Evolutionary conservation across 495 filamentous ascomycete genomes (phyloP).

Genomic region (Tuber melanosporum): DNA sequence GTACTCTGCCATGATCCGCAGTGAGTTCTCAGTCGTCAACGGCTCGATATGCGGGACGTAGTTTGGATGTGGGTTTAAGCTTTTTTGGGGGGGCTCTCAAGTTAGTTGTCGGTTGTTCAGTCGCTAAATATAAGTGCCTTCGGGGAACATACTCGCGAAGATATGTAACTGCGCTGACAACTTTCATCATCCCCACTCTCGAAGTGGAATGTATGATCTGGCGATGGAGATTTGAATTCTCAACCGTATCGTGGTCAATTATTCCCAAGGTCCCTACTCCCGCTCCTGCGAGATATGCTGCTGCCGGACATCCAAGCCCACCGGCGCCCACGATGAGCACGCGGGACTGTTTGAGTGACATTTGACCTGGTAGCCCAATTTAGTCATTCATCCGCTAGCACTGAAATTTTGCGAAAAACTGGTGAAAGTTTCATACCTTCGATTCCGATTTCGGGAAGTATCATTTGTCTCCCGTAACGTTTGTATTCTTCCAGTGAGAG

Average conservation of each 20-base stretch:
- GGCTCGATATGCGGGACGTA: conserved; percentile 40
- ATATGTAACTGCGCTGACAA: conserved; percentile 66
- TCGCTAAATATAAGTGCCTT: not conserved
- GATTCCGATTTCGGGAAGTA: conserved; percentile 76
- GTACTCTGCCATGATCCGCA: conserved; percentile 47
- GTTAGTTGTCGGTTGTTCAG: not conserved
- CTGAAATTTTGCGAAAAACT: not conserved
- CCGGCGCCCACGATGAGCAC: conserved; percentile 88
- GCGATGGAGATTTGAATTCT: conserved; percentile 84
- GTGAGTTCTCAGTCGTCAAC: conserved; percentile 45
- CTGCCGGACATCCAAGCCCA: conserved; percentile 85
- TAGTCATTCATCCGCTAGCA: not conserved
- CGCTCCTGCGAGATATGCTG: conserved; percentile 79
- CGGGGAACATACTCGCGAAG: conserved; percentile 53
- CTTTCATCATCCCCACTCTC: conserved; percentile 71
- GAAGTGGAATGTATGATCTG: conserved; percentile 72
- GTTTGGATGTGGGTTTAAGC: conserved; percentile 26
- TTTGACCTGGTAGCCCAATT: conserved; percentile 56
- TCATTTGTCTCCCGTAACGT: conserved; percentile 88
- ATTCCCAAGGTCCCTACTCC: conserved; percentile 79
- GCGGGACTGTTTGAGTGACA: conserved; percentile 60
- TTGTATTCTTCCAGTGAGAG: conserved; percentile 63
- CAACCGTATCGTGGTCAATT: conserved; percentile 81
- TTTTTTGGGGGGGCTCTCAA: not conserved
- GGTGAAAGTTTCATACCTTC: conserved; percentile 49